Percentiles rank a stretch among this genome's conserved stretches.
Evolutionary conservation across 257 asterid genomes (phyloP).

Genomic region (Fraxinus quadrangulata): DNA sequence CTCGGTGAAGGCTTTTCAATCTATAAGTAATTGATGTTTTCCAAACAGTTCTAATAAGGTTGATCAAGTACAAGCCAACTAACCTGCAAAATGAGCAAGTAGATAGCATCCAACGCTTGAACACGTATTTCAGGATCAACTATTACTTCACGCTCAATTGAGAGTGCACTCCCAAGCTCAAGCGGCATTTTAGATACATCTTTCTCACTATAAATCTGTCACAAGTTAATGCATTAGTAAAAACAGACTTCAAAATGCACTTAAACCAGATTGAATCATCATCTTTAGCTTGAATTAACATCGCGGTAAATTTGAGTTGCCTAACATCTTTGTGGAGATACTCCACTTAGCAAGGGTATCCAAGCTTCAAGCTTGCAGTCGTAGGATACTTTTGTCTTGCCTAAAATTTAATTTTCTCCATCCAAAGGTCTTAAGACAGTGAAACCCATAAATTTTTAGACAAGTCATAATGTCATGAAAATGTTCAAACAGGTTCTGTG

Average conservation of each 20-base stretch:
- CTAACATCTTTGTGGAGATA: background rate
- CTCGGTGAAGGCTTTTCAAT: background rate
- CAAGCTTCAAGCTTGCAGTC: too few relatives aligned
- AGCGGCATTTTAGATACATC: constrained; percentile 92
- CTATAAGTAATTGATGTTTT: background rate
- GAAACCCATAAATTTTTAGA: background rate
- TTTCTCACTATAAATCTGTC: constrained; percentile 70
- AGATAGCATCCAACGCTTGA: constrained; percentile 82
- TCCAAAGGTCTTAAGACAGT: background rate
- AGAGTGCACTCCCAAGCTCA: constrained; percentile 89
- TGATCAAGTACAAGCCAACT: constrained; percentile 14
- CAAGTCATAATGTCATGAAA: background rate
- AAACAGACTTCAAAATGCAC: background rate
- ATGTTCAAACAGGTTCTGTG: background rate
- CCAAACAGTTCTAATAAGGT: background rate
- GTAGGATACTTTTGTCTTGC: background rate
- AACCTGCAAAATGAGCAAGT: constrained; percentile 81
- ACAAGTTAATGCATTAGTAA: constrained; percentile 14
- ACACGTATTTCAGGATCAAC: constrained; percentile 75
- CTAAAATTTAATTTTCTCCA: background rate
- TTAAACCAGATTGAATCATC: background rate
- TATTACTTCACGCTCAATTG: constrained; percentile 85
- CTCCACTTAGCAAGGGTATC: background rate
- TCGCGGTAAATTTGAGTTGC: background rate
- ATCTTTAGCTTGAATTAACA: background rate